Base-by-base conservation (phyloP, 345 rosid genomes). In the Gossypium herbaceum region DNA sequence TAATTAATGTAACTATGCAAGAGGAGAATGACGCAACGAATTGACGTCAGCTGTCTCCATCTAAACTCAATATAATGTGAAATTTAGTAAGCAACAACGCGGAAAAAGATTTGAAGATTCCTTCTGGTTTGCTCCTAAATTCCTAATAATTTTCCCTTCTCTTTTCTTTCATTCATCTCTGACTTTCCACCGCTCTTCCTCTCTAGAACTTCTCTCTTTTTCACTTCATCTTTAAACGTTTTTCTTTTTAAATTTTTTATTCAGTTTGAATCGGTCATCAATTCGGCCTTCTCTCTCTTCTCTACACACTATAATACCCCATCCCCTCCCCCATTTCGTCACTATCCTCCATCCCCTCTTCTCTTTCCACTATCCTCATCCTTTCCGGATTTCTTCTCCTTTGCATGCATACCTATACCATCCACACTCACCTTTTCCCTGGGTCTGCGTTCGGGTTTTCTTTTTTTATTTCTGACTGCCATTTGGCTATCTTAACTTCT, bases 241-340 rank as follows among this genome's bases (percentile, higher is more conserved):
- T 29, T 29, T 29, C 34, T n/a, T n/a, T 16, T 51, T 16, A 12
- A 12, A 48, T n/a, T 45, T 45, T 67, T n/a, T 63, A 11, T 22
- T 24, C 16, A 7, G 58, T 75, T 84, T 80, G 87, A 84, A 84
- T 52, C 15, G 67, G 87, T 87, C 90, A 83, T 79, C 73, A 48
- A 15, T 17, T 62, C 44, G 22, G 15, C 57, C 57, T 24, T 24
- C 34, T 58, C 34, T n/a, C 16, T 59, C 19, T 16, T 39, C 9
- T 12, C 48, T n/a, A 1, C 6, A 3, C 0, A 22, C 72, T 69
- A 68, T 47, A 50, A 51, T 69, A 69, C 15, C 4, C 27, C 45
- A 16, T 29, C 41, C 45, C 13, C 41, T 5, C 1, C 59, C 20
- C 25, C 47, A 17, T 48, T 68, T 15, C 15, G 13, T 44, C 17